Evolutionary conservation across 2,329 filamentous ascomycete species (phyloP), one percentile per base, ranked within the genome.

Genomic region (Knufia fluminis): DNA sequence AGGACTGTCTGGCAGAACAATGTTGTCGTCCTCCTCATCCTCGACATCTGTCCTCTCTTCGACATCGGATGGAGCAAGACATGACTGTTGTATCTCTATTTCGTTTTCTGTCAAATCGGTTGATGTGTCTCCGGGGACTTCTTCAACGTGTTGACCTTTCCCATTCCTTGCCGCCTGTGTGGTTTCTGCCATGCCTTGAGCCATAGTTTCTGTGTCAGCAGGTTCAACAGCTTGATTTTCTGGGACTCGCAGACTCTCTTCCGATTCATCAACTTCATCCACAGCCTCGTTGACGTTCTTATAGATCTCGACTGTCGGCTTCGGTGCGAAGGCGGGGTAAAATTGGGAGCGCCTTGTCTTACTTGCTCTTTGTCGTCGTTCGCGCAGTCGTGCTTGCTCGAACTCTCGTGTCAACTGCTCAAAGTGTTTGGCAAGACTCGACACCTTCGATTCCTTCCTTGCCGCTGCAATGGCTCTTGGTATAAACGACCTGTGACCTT

Each of bases 391-490:
- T 67, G 98, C 91, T 60, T 91, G 94, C 62, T 96, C 89, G 58
- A 98, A 98, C 62, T 98, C 94, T 20, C 90, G 83, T 59, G 89
- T 96, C 50, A 98, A 75, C 65, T 97, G 90, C 66, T 98, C 94
- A 62, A 98, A 97, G 64, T 97, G 92, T 59, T 87, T 87, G 16
- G 92, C 88, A 44, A 98, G 74, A n/a, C 83, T 89, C 7, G 89
- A 94, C 2, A 98, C 92, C 60, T 85, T 86, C 2, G 86, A 80
- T 46, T 83, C 77, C 56, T 81, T 83, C 58, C 77, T 82, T 62
- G 16, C 33, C n/a, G 82, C 86, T 44, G 65, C 62, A 23, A 95
- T 80, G 22, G 92, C 92, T 26, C 92, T 81, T 23, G 90, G 90
- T 52, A 98, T 97, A 36, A 91, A 76, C 1, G 92, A 97, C 53